A percentile compares a stretch with the other conserved stretches of the same genome.
Conservation (phyloP, 2,329 filamentous ascomycete genomes). For the Diaporthe citriasiana region DNA sequence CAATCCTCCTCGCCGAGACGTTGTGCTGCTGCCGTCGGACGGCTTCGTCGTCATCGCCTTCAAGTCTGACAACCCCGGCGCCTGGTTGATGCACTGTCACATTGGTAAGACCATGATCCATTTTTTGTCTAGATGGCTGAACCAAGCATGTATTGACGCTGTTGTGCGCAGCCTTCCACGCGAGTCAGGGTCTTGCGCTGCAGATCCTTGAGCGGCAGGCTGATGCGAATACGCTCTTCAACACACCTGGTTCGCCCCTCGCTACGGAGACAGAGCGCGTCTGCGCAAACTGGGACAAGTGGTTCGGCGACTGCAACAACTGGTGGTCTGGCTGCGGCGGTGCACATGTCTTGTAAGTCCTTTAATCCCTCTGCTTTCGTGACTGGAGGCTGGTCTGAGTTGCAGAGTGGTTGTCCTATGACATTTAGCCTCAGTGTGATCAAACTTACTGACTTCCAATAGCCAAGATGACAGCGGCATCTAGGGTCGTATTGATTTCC, state of each 20-base stretch:
- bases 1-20: conserved; percentile 68
- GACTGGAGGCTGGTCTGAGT: too few relatives aligned
- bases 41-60: conserved; percentile 66
- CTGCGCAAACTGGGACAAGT: conserved; percentile 37
- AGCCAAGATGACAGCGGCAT: conserved; percentile 32
- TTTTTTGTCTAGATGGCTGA: not conserved
- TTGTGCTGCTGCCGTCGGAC: conserved; percentile 59
- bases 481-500: not conserved
- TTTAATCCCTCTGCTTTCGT: not conserved
- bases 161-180: conserved; percentile 50
- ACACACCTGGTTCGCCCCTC: conserved; percentile 1
- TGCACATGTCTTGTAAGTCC: conserved; percentile 21
- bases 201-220: conserved; percentile 55
- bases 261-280: conserved; percentile 19
- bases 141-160: not conserved
- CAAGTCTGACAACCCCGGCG: conserved; percentile 63
- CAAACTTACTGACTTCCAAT: not conserved
- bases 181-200: conserved; percentile 59
- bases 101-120: conserved; percentile 54
- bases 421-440: not conserved
- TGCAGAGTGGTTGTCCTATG: too few relatives aligned
- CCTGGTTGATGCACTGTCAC: conserved; percentile 66
- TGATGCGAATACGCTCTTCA: conserved; percentile 39
- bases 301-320: conserved; percentile 37
- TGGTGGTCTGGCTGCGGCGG: conserved; percentile 36